A percentile compares a stretch with the other conserved stretches of the same genome.
These are phyloP conservation scores for Phaeosphaeriaceae sp. DNA, from an alignment of 2,329 filamentous ascomycete genomes.

Conservation along the genomic window DNA sequence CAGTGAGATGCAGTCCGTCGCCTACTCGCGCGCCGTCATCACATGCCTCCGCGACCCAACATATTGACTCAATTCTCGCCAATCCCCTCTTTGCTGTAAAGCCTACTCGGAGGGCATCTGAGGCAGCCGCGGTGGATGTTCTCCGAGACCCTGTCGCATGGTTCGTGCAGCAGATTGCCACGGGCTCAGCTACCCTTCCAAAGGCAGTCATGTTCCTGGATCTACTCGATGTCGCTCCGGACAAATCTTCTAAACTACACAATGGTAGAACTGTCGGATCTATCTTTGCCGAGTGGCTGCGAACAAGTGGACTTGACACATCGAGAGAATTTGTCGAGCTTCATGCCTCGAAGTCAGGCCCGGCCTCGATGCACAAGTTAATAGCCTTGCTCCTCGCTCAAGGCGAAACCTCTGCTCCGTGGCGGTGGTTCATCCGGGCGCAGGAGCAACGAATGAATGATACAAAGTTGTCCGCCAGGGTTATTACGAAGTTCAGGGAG, in stretches of 20 bases:
- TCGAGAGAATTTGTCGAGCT: slow-evolving; percentile 36
- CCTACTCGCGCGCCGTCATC: slow-evolving; percentile 39
- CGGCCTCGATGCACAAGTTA: slow-evolving; percentile 25
- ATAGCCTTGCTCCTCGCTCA: slow-evolving; percentile 31
- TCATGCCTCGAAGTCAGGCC: slow-evolving; percentile 12
- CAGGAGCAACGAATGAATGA: slow-evolving; percentile 25
- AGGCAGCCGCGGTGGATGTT: slow-evolving; percentile 31
- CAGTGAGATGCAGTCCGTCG: slow-evolving; percentile 13
- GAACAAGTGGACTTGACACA: slow-evolving; percentile 34
- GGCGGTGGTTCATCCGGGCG: slow-evolving; percentile 38
- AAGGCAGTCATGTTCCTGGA: slow-evolving; percentile 50
- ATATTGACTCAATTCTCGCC: slow-evolving; percentile 59
- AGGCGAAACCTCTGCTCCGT: slow-evolving; percentile 27
- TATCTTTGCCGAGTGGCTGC: slow-evolving; percentile 39
- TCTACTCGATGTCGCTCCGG: slow-evolving; percentile 30
- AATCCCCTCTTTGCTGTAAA: slow-evolving; percentile 57
- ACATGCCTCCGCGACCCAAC: slow-evolving; percentile 50
- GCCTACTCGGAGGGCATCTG: slow-evolving; percentile 33
- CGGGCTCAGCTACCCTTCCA: slow-evolving; percentile 46
- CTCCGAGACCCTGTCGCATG: slow-evolving; percentile 49
- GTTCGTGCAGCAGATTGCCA: slow-evolving; percentile 50
- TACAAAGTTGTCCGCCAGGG: slow-evolving; percentile 17
- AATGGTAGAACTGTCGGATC: slow-evolving; percentile 20
- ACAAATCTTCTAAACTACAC: slow-evolving; percentile 6
- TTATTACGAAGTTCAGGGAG: slow-evolving; percentile 25